These are phyloP conservation scores for Candida yuanshanica DNA, from an alignment of 805 yeast genomes.

Conservation along the genomic window DNA sequence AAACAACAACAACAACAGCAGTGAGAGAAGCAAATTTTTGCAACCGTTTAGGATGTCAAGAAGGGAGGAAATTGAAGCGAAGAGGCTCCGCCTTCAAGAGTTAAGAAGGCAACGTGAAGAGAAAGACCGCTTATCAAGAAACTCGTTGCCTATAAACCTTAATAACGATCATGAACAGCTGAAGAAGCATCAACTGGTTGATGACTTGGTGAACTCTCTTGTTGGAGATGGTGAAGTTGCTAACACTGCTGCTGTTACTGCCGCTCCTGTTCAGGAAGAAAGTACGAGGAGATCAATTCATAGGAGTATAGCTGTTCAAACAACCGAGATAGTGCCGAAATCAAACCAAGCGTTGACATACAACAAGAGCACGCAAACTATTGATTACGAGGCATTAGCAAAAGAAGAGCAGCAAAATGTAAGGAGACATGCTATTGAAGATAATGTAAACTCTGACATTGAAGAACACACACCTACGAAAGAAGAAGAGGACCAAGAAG, in stretches of 20 bases:
- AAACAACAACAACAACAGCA: neutral
- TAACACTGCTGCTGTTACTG: neutral
- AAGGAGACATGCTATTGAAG: no score
- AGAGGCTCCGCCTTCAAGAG: slow-evolving; percentile 44
- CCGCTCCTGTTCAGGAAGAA: no score
- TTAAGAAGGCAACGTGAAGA: slow-evolving; percentile 42
- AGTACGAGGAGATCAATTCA: neutral
- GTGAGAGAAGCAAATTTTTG: slow-evolving; percentile 2
- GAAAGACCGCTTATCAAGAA: slow-evolving; percentile 5
- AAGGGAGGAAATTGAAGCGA: slow-evolving; percentile 45
- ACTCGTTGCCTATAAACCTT: neutral
- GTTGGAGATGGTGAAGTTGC: neutral
- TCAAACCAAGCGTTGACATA: slow-evolving; percentile 14
- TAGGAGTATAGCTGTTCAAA: slow-evolving; percentile 8
- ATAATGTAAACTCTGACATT: no score
- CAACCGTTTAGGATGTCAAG: no score
- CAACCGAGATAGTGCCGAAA: slow-evolving; percentile 1
- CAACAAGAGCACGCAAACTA: slow-evolving; percentile 24
- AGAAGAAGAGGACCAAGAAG: slow-evolving; percentile 2
- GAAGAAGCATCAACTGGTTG: neutral
- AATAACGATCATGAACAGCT: neutral
- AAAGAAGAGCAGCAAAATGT: neutral
- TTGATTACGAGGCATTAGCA: slow-evolving; percentile 2
- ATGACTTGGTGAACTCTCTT: neutral
- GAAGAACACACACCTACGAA: no score